phyloP scores from a whole-genome alignment of 73 alveolate species.

The Loxodes magnus region DNA sequence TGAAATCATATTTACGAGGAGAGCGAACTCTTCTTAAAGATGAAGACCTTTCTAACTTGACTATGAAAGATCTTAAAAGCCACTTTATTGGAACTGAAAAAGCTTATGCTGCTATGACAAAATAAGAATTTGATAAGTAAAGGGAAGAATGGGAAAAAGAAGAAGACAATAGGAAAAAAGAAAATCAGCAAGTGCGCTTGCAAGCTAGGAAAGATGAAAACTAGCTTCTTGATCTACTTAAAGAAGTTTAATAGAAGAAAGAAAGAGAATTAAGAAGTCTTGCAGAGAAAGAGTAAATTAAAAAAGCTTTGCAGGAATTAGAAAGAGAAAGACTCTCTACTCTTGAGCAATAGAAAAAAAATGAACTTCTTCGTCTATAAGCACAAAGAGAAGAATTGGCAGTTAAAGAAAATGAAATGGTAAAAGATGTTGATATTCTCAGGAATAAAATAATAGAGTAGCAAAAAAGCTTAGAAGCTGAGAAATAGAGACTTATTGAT shows the following conservation, averaged over 20 bases:
- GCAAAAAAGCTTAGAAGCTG: slow-evolving; percentile 26
- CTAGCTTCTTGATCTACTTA: slow-evolving; percentile 41
- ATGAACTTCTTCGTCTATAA: slow-evolving; percentile 53
- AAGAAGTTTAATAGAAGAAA: slow-evolving; percentile 54
- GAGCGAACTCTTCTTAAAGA: slow-evolving; percentile 14
- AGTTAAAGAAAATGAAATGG: slow-evolving; percentile 52
- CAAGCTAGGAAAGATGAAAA: slow-evolving; percentile 49
- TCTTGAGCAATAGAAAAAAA: slow-evolving; percentile 51
- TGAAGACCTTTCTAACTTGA: slow-evolving; percentile 12
- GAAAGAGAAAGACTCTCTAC: slow-evolving; percentile 55
- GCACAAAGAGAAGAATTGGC: slow-evolving; percentile 61
- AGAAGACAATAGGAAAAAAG: slow-evolving; percentile 40
- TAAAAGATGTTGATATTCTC: slow-evolving; percentile 57
- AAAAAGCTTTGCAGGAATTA: slow-evolving; percentile 54
- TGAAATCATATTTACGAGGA: slow-evolving; percentile 14
- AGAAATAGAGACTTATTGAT: slow-evolving; percentile 11
- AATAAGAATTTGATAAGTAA: slow-evolving; percentile 21
- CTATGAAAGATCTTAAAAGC: slow-evolving; percentile 27
- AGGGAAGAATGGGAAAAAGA: slow-evolving; percentile 49
- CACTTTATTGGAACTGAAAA: slow-evolving; percentile 14
- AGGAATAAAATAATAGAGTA: slow-evolving; percentile 26
- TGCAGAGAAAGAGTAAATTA: slow-evolving; percentile 63
- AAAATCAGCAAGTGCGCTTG: slow-evolving; percentile 44
- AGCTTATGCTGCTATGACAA: slow-evolving; percentile 20
- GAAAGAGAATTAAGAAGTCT: slow-evolving; percentile 66